A percentile compares a stretch with the other conserved stretches of the same genome.
Conservation (phyloP, 371 early-diverging fungal genomes). For the Spraguea lophii region DNA sequence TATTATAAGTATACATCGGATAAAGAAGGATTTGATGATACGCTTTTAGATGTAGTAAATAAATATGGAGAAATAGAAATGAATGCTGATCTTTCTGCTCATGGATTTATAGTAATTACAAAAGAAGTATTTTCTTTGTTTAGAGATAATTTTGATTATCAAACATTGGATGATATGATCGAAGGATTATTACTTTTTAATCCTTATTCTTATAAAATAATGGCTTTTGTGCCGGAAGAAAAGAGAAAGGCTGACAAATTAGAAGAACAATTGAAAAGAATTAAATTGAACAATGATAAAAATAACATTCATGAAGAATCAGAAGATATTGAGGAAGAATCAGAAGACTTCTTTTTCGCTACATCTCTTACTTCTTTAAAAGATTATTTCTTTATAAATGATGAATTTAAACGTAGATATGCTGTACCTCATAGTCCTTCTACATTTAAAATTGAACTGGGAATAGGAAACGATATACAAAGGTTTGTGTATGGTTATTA, state of each 20-base stretch:
- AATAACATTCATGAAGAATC: neutral
- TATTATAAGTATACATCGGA: constrained; percentile 14
- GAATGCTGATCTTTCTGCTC: neutral
- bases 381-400: neutral
- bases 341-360: neutral
- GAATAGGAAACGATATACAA: too few species aligned
- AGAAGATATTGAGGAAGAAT: neutral
- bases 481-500: too few species aligned
- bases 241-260: neutral
- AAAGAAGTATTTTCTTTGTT: constrained; percentile 17
- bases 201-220: constrained; percentile 15
- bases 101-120: constrained; percentile 16
- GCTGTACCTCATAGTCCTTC: neutral
- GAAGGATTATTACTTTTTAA: constrained; percentile 17
- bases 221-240: neutral
- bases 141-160: constrained; percentile 33
- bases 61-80: constrained; percentile 8
- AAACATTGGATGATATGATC: constrained; percentile 18
- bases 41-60: constrained; percentile 4
- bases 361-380: neutral
- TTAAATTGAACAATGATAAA: neutral
- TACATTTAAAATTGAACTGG: neutral
- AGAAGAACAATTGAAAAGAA: neutral
- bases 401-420: neutral
- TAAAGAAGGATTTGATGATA: constrained; percentile 2